Evolutionary conservation across 1,139 yeast species (phyloP).

Genomic region (Zygosaccharomyces sapae): DNA sequence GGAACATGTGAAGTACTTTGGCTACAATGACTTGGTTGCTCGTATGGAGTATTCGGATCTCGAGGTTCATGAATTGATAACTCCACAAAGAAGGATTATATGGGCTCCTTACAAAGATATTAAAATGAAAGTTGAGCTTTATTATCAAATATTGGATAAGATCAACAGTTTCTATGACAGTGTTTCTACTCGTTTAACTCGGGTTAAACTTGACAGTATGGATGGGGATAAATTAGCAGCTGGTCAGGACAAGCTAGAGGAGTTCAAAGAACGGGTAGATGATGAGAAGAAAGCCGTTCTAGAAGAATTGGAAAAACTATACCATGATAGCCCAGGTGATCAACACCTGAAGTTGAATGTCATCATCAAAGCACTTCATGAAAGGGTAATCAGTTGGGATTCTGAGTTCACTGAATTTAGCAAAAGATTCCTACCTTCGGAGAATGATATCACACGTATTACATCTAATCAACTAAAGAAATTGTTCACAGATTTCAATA

Average conservation of each 20-base stretch:
- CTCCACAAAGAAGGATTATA: constrained; percentile 66
- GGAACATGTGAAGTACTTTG: constrained; percentile 80
- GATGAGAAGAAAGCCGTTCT: constrained; percentile 49
- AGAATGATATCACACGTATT: constrained; percentile 85
- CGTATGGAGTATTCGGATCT: constrained; percentile 72
- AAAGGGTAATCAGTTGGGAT: constrained; percentile 85
- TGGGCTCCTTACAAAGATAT: constrained; percentile 76
- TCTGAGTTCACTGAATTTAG: constrained; percentile 80
- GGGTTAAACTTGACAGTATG: constrained; percentile 76
- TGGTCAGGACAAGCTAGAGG: constrained; percentile 57
- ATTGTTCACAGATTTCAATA: constrained; percentile 53
- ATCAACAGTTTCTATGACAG: constrained; percentile 65
- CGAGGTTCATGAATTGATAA: constrained; percentile 70
- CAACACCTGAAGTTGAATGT: constrained; percentile 68
- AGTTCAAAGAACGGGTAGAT: constrained; percentile 51
- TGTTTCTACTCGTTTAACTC: constrained; percentile 62
- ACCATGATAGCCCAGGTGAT: constrained; percentile 54
- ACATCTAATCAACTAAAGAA: constrained; percentile 85
- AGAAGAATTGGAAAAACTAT: constrained; percentile 49
- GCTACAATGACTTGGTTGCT: constrained; percentile 73
- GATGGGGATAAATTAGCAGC: constrained; percentile 67
- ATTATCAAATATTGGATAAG: constrained; percentile 50
- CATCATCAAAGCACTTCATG: constrained; percentile 69
- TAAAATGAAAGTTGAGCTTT: constrained; percentile 61
- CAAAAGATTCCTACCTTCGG: constrained; percentile 75